phyloP scores from a whole-genome alignment of 345 rosid species.

The Brassica nigra region DNA sequence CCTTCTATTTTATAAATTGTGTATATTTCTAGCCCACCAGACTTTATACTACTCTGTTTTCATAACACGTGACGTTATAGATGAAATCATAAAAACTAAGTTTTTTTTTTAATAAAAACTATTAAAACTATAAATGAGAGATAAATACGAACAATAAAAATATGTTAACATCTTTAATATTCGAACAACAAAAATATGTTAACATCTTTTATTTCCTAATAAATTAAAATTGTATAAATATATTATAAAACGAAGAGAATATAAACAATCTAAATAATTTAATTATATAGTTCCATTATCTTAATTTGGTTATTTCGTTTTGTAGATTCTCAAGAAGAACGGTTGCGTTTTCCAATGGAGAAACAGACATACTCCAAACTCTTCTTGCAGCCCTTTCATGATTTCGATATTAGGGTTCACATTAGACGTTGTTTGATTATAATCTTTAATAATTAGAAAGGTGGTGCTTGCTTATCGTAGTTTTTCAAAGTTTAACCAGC shows the following conservation, averaged over 20 bases:
- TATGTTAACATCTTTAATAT: too few species aligned
- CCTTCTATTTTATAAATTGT: slow-evolving; percentile 35
- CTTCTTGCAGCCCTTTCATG: slow-evolving; percentile 38
- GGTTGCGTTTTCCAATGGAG: slow-evolving; percentile 37
- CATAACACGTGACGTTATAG: too few species aligned
- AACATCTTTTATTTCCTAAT: too few species aligned
- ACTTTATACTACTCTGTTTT: neutral
- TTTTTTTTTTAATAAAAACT: too few species aligned
- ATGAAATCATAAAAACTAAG: too few species aligned
- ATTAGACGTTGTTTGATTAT: slow-evolving; percentile 3
- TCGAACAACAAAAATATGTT: too few species aligned
- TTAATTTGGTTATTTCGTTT: slow-evolving; percentile 26
- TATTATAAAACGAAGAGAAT: too few species aligned
- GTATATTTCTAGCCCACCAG: slow-evolving; percentile 28
- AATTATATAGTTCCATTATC: neutral
- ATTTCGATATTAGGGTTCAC: slow-evolving; percentile 18
- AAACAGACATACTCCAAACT: slow-evolving; percentile 43
- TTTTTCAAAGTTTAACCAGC: neutral
- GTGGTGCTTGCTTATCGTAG: neutral
- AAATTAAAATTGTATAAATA: too few species aligned
- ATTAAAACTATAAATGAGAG: too few species aligned
- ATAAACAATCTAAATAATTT: neutral
- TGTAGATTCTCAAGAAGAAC: slow-evolving; percentile 37
- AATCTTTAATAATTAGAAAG: neutral
- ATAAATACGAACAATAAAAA: too few species aligned